phyloP scores from a whole-genome alignment of 176 grass and related monocot genomes.

The Ensete ventricosum region DNA sequence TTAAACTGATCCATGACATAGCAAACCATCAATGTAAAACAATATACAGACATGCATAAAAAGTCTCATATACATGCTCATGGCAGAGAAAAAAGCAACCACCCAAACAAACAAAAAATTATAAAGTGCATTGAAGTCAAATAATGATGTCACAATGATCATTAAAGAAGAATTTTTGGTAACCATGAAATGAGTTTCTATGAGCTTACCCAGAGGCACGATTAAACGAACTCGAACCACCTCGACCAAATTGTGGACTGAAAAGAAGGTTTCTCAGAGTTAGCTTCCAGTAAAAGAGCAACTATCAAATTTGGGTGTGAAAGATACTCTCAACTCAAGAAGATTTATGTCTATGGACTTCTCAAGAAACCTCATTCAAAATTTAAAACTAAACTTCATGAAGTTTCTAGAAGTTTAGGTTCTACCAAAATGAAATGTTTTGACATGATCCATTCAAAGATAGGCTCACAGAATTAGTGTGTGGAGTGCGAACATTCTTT shows the following conservation, averaged over 20 bases:
- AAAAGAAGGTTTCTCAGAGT: background rate
- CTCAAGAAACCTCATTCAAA: background rate
- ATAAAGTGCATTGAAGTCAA: no score
- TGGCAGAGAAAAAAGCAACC: no score
- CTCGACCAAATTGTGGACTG: slow-evolving; percentile 26
- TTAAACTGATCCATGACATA: background rate
- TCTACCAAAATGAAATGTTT: no score
- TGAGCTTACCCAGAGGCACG: slow-evolving; percentile 51
- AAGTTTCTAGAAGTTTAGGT: no score
- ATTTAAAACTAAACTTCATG: no score
- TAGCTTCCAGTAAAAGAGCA: background rate
- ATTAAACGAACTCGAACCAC: slow-evolving; percentile 36
- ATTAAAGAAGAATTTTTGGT: background rate
- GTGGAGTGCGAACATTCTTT: no score
- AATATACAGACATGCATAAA: no score
- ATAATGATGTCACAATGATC: no score
- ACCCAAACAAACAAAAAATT: no score
- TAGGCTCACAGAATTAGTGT: no score
- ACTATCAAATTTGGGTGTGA: background rate
- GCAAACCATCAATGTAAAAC: background rate
- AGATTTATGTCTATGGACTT: background rate
- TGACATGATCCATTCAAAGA: no score
- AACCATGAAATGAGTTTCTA: background rate
- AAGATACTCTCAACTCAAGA: background rate
- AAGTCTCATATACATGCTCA: no score